Evolutionary conservation across 2,329 filamentous ascomycete species (phyloP).

Genomic region (Tothia fuscella): DNA sequence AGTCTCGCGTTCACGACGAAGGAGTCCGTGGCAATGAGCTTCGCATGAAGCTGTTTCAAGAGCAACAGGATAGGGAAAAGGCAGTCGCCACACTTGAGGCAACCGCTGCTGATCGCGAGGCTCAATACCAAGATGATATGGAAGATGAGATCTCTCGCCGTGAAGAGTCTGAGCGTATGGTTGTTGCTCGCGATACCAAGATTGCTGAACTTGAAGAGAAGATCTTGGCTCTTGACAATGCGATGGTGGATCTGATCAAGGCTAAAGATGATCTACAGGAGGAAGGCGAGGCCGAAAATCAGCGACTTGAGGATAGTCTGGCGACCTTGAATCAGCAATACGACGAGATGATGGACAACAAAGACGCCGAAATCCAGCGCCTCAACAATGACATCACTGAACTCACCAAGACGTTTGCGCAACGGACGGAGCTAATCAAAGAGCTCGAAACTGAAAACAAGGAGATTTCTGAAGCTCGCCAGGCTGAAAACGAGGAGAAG

Average conservation of each 20-base stretch:
- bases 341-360: constrained; percentile 17
- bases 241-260: neutral
- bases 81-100: constrained; percentile 27
- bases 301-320: constrained; percentile 17
- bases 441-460: neutral
- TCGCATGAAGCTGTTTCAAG: constrained; percentile 34
- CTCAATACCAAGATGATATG: constrained; percentile 27
- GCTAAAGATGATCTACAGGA: constrained; percentile 11
- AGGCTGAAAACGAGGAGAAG: neutral
- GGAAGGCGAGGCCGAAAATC: constrained; percentile 21
- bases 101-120: constrained; percentile 26
- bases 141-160: constrained; percentile 24
- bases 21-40: constrained; percentile 36
- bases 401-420: neutral
- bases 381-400: constrained; percentile 15
- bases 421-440: neutral
- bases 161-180: constrained; percentile 20
- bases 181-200: constrained; percentile 20
- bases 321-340: constrained; percentile 13
- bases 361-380: constrained; percentile 16
- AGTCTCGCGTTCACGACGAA: constrained; percentile 27
- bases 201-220: constrained; percentile 25
- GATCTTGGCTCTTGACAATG: constrained; percentile 20
- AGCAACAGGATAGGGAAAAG: constrained; percentile 32
- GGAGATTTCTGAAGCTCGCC: neutral